These are phyloP conservation scores for Boletellus ananiceps DNA, from an alignment of 768 basidiomycete species.

Conservation along the genomic window DNA sequence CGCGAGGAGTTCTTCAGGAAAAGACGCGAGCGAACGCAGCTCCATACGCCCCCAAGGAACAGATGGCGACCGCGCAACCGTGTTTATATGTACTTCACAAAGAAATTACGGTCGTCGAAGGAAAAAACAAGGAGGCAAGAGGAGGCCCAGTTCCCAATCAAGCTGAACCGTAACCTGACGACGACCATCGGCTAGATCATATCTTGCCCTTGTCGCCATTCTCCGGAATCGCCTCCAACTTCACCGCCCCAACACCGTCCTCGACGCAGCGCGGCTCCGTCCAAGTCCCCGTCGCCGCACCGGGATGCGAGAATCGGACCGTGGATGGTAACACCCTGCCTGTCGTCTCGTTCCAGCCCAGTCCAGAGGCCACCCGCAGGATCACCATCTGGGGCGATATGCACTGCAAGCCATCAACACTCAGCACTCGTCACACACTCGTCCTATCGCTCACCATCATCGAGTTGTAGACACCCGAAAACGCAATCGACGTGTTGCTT, in stretches of 20 bases:
- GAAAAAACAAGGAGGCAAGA: background rate
- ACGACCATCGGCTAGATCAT: background rate
- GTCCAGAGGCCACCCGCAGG: slow-evolving; percentile 19
- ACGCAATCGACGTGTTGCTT: slow-evolving; percentile 11
- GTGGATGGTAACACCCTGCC: background rate
- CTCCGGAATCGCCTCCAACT: background rate
- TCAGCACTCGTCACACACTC: background rate
- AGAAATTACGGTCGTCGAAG: background rate
- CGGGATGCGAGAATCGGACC: slow-evolving; percentile 10
- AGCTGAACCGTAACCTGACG: slow-evolving; percentile 6
- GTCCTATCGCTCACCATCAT: slow-evolving; percentile 18
- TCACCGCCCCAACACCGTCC: background rate
- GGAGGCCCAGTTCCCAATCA: slow-evolving; percentile 11
- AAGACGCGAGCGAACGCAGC: slow-evolving; percentile 22
- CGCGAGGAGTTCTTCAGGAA: slow-evolving; percentile 44
- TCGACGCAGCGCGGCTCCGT: background rate
- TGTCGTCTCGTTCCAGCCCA: slow-evolving; percentile 12
- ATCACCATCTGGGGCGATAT: slow-evolving; percentile 27
- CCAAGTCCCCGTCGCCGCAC: background rate
- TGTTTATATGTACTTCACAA: slow-evolving; percentile 7
- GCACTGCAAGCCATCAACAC: slow-evolving; percentile 11
- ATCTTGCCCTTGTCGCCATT: background rate
- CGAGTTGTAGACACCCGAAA: slow-evolving; percentile 19
- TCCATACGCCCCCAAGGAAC: background rate
- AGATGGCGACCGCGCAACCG: background rate